Conservation (phyloP, 352 stramenopile genomes). For the Phytopythium oedochilum region DNA sequence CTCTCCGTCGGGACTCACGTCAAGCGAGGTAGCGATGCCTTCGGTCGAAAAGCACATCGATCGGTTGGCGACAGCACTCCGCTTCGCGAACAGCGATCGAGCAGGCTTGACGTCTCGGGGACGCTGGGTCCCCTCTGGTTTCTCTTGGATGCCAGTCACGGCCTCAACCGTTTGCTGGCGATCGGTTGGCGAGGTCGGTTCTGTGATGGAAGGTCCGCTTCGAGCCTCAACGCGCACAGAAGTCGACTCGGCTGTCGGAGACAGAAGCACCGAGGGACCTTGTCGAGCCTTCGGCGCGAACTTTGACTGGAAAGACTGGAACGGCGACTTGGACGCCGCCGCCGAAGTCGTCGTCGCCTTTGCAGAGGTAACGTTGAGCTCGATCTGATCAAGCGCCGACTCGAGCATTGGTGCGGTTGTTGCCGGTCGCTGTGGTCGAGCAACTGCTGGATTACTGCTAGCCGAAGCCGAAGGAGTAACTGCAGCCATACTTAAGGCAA, state of each 20-base stretch:
- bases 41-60: slow-evolving; percentile 82
- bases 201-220: slow-evolving; percentile 26
- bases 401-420: slow-evolving; percentile 9
- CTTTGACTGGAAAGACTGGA: slow-evolving; percentile 81
- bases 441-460: background rate
- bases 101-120: slow-evolving; percentile 28
- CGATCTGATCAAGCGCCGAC: slow-evolving; percentile 39
- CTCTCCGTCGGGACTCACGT: slow-evolving; percentile 73
- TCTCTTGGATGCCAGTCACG: background rate
- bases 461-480: background rate
- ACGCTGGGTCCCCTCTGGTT: background rate
- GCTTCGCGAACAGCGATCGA: slow-evolving; percentile 43
- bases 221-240: slow-evolving; percentile 5
- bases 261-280: slow-evolving; percentile 8
- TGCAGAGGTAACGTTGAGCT: slow-evolving; percentile 22
- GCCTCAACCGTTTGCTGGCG: background rate
- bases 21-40: slow-evolving; percentile 62
- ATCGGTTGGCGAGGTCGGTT: slow-evolving; percentile 10
- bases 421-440: background rate
- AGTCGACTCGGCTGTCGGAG: background rate
- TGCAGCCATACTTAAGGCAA: background rate
- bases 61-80: slow-evolving; percentile 41
- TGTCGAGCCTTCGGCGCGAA: slow-evolving; percentile 14
- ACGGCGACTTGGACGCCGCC: slow-evolving; percentile 56
- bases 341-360: slow-evolving; percentile 14